Base-by-base conservation (phyloP, 768 basidiomycete genomes). In the Macrolepiota fuliginosa region DNA sequence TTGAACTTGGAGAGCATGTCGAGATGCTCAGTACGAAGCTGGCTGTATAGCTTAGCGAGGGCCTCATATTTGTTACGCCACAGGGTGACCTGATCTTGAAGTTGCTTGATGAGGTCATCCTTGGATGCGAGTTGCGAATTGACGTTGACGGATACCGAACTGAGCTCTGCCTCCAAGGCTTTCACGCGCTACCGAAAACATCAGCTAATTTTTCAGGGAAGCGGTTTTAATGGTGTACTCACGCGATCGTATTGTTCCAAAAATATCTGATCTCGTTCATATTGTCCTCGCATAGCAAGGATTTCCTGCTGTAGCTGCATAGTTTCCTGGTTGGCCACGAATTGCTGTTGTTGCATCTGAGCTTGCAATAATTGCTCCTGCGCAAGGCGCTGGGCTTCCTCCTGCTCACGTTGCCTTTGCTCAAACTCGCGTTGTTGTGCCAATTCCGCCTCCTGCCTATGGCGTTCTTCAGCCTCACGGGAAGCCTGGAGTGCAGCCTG, bases 41-140 rank as follows among this genome's bases (percentile, higher is more conserved):
- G 97, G 68, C 95, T 98, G 80, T 99, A 99, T 9, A 99, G 84
- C 74, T 98, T 99, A 47, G 97, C 97, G 62, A 99, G 81, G 0
- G 96, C 94, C 72, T 99, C 97, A 73, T 99, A 99, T 76, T 99
- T 99, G 79, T 93, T 96, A 59, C 94, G 89, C 97, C 97, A 99
- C 13, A 96, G 78, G 3, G 86, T 91, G 64, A 98, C 96, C 76
- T 99, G 97, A 69, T 97, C 93, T 70, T 98, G 96, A 2, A 99
- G 83, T 71, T 96, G 94, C 70, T 88, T 89, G 74, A 98, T 96
- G 69, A 98, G 78, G 13, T 97, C 95, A 71, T 99, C 97, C 73
- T 98, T 99, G 15, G 94, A 90, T 55, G 79, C 71, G 77, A 97
- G 81, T 73, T 98, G 97, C 3, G 91, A 88, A 63, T 84, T 86